A percentile compares a stretch with the other conserved stretches of the same genome.
phyloP scores from a whole-genome alignment of 441 rosid genomes.

The Euphorbia corollata region DNA sequence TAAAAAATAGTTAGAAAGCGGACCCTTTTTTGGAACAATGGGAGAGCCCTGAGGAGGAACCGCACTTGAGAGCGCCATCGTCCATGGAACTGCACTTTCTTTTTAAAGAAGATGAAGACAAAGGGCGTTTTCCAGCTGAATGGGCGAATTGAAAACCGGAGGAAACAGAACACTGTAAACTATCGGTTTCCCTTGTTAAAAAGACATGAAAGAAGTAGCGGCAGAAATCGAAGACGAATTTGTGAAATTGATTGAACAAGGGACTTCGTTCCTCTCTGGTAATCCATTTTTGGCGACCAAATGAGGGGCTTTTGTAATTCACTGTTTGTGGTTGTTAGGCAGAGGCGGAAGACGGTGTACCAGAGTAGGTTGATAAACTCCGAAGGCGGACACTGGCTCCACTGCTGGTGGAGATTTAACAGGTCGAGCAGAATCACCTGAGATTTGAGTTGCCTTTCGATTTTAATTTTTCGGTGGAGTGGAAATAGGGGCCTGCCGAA shows the following conservation, averaged over 20 bases:
- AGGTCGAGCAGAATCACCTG: constrained; percentile 19
- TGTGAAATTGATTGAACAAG: constrained; percentile 47
- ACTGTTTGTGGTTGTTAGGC: constrained; percentile 37
- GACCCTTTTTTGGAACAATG: constrained; percentile 91
- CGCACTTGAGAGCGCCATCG: constrained; percentile 46
- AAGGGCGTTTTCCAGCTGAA: constrained; percentile 71
- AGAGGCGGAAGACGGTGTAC: constrained; percentile 63
- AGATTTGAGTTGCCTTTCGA: constrained; percentile 9
- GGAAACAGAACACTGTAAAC: constrained; percentile 27
- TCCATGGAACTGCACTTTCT: constrained; percentile 61
- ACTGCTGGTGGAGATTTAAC: constrained; percentile 22
- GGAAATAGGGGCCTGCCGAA: constrained; percentile 63
- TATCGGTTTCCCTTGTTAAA: constrained; percentile 39
- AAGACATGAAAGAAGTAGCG: constrained; percentile 61
- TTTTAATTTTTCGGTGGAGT: constrained; percentile 40
- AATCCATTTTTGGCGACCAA: constrained; percentile 23
- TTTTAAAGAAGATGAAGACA: constrained; percentile 44
- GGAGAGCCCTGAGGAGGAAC: constrained; percentile 53
- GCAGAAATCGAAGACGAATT: constrained; percentile 49
- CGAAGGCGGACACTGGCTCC: constrained; percentile 53
- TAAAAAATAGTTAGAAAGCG: not conserved
- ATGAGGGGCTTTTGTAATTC: constrained; percentile 22
- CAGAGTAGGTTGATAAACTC: constrained; percentile 57
- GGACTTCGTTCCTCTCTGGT: constrained; percentile 34
- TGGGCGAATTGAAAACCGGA: constrained; percentile 47